Evolutionary conservation across 176 grass and related monocot genomes (phyloP).

Genomic region (Aechmea fasciata): DNA sequence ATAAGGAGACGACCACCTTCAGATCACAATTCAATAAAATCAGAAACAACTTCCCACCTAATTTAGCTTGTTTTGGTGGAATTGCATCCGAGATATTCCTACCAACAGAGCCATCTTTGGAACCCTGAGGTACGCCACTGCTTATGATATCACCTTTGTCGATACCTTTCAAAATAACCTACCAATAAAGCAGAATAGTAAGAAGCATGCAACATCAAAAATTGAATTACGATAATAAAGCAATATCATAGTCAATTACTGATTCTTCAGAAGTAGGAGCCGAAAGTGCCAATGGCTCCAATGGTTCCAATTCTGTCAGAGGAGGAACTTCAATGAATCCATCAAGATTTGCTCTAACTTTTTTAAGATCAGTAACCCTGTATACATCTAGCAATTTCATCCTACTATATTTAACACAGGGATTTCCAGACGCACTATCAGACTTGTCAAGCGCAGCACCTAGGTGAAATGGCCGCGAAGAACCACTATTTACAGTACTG

Average conservation of each 20-base stretch:
- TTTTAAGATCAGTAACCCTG: conserved; percentile 59
- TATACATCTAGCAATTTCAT: conserved; percentile 98
- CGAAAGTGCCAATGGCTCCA: conserved; percentile 80
- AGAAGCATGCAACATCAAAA: neutral
- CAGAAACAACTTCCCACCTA: conserved; percentile 19
- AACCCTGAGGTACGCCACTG: conserved; percentile 63
- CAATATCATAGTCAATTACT: conserved; percentile 35
- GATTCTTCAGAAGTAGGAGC: conserved; percentile 73
- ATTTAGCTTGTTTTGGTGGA: conserved; percentile 35
- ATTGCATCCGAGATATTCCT: conserved; percentile 38
- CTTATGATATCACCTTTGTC: conserved; percentile 90
- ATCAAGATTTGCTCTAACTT: conserved; percentile 48
- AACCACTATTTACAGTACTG: conserved; percentile 31
- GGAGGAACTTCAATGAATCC: conserved; percentile 50
- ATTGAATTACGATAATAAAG: neutral
- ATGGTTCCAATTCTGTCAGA: conserved; percentile 49
- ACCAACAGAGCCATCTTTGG: conserved; percentile 68
- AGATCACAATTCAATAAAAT: conserved; percentile 7
- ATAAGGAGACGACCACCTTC: conserved; percentile 10
- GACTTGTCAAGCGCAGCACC: conserved; percentile 55
- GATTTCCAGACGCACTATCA: conserved; percentile 50
- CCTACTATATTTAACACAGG: conserved; percentile 67
- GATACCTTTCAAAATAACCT: conserved; percentile 89
- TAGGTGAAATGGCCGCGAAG: conserved; percentile 44
- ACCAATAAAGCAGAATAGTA: conserved; percentile 20